A percentile compares a stretch with the other conserved stretches of the same genome.
These are phyloP conservation scores for Starmerella stellata DNA, from an alignment of 805 yeast genomes.

Conservation along the genomic window DNA sequence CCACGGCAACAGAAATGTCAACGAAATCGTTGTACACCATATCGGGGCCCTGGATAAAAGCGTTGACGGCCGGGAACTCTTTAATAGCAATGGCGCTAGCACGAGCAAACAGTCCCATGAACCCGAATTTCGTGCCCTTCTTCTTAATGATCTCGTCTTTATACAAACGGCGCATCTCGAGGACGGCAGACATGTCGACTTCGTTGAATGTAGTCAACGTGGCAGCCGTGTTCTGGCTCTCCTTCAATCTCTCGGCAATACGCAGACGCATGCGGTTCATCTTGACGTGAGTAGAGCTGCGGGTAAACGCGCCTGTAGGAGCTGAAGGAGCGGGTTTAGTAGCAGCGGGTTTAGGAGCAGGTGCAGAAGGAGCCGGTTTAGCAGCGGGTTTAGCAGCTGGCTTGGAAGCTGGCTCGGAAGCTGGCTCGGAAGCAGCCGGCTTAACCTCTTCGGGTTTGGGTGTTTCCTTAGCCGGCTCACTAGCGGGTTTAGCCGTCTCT, in stretches of 20 bases:
- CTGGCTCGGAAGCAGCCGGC: not conserved
- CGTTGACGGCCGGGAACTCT: constrained; percentile 89
- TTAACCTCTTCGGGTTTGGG: not conserved
- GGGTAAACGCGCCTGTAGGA: constrained; percentile 27
- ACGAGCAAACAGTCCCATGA: constrained; percentile 96
- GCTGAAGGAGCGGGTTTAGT: not conserved
- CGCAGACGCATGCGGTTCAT: constrained; percentile 99
- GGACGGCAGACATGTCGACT: constrained; percentile 81
- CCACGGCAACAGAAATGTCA: constrained; percentile 91
- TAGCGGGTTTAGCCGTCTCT: constrained; percentile 20
- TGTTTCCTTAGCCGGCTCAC: constrained; percentile 5
- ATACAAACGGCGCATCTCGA: constrained; percentile 89
- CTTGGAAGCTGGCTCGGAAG: not conserved
- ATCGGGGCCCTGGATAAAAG: constrained; percentile 57
- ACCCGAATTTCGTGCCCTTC: constrained; percentile 88
- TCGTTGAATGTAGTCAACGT: constrained; percentile 95
- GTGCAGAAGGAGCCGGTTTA: too few relatives aligned
- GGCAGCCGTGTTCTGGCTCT: constrained; percentile 97
- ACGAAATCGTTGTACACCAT: constrained; percentile 91
- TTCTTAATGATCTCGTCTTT: constrained; percentile 91
- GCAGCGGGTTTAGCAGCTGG: not conserved
- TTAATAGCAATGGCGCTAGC: constrained; percentile 85
- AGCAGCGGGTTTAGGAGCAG: not conserved
- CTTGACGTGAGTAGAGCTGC: constrained; percentile 81
- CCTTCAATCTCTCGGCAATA: constrained; percentile 97